Percentiles rank a stretch among this genome's conserved stretches.
Conservation (phyloP, 148 eudicot genomes). For the Agrostemma githago region DNA sequence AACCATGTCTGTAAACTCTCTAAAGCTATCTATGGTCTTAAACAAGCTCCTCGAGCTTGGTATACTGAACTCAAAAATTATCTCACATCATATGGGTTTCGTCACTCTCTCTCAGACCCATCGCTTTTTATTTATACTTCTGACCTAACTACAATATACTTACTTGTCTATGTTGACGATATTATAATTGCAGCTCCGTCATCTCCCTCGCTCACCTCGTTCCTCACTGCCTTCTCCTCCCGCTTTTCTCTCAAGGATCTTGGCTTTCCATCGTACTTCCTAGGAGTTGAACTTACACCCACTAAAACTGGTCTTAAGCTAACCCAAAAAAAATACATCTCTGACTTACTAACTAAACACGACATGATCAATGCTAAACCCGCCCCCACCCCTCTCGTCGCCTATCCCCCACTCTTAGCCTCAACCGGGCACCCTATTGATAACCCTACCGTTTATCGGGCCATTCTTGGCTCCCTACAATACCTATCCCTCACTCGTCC, state of each 20-base stretch:
- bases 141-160: no score
- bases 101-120: not conserved
- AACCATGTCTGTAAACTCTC: not conserved
- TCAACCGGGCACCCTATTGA: no score
- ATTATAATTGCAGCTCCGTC: no score
- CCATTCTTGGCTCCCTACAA: not conserved
- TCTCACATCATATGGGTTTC: not conserved
- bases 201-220: no score
- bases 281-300: not conserved
- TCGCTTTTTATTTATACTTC: not conserved
- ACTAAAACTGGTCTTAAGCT: not conserved
- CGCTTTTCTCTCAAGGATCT: not conserved
- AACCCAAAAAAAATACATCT: not conserved
- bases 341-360: not conserved
- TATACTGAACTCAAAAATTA: not conserved
- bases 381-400: no score
- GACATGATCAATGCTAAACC: not conserved
- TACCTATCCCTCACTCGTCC: slow-evolving; percentile 13
- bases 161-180: no score
- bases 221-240: no score
- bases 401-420: no score
- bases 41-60: slow-evolving; percentile 1
- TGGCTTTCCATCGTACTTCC: not conserved
- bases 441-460: no score
- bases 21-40: not conserved